Conservation (phyloP, 1,284 basidiomycete species). For the Tylopilus sp. region DNA sequence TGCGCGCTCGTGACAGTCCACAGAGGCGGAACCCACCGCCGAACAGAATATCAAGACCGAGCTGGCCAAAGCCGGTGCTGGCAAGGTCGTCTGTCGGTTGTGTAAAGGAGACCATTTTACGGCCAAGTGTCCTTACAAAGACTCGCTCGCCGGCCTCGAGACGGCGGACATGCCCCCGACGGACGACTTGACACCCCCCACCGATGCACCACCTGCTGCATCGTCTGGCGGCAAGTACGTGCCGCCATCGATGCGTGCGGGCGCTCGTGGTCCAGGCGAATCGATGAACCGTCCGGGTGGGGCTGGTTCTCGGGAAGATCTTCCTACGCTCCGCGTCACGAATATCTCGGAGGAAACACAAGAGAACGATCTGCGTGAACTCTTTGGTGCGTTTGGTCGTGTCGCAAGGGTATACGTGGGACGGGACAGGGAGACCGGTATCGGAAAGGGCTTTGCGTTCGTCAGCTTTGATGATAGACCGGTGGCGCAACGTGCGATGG, state of each 20-base stretch:
- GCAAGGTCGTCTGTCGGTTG: conserved; percentile 93
- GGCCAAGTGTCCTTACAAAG: conserved; percentile 98
- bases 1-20: conserved; percentile 45
- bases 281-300: conserved; percentile 75
- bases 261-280: conserved; percentile 80
- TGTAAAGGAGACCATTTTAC: conserved; percentile 99
- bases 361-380: conserved; percentile 93
- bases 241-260: conserved; percentile 90
- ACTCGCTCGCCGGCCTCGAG: conserved; percentile 87
- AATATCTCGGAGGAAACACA: conserved; percentile 97
- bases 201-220: conserved; percentile 50
- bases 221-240: conserved; percentile 85
- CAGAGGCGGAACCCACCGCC: conserved; percentile 76
- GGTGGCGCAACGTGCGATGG: conserved; percentile 89
- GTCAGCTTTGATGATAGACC: conserved; percentile 92
- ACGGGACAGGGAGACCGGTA: conserved; percentile 93
- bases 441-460: conserved; percentile 96
- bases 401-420: conserved; percentile 95
- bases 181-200: conserved; percentile 63
- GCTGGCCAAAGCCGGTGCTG: conserved; percentile 78
- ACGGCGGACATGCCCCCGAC: conserved; percentile 61
- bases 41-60: conserved; percentile 80
- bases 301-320: conserved; percentile 78
- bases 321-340: conserved; percentile 97
- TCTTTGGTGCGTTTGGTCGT: conserved; percentile 89